phyloP scores from a whole-genome alignment of 768 basidiomycete genomes.

The Pisolithus albus region DNA sequence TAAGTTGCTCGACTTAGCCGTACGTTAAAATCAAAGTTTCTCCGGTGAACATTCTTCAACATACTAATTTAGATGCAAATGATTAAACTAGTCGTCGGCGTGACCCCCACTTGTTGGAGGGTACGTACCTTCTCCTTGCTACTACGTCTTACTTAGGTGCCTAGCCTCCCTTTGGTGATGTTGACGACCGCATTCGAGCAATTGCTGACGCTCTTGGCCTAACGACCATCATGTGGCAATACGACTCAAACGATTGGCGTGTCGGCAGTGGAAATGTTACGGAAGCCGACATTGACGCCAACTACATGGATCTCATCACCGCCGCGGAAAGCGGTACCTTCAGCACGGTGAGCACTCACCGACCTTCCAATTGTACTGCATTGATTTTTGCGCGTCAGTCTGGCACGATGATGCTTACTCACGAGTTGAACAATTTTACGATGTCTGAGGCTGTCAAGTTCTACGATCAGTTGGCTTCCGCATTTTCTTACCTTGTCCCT shows the following conservation, averaged over 20 bases:
- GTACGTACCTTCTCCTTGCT: constrained; percentile 24
- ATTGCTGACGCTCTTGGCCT: constrained; percentile 64
- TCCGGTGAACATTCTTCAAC: neutral
- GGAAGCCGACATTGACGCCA: constrained; percentile 39
- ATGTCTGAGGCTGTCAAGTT: constrained; percentile 55
- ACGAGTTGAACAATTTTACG: constrained; percentile 55
- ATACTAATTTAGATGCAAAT: constrained; percentile 34
- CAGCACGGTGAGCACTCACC: constrained; percentile 23
- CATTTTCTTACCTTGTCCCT: constrained; percentile 47
- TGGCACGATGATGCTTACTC: constrained; percentile 50
- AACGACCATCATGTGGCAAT: constrained; percentile 67
- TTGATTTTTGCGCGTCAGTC: constrained; percentile 19
- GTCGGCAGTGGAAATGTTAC: constrained; percentile 42
- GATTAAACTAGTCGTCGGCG: constrained; percentile 47
- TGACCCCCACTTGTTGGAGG: constrained; percentile 58
- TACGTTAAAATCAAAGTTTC: constrained; percentile 8
- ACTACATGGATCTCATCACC: constrained; percentile 49
- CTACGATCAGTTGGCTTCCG: constrained; percentile 37
- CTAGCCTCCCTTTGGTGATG: constrained; percentile 59
- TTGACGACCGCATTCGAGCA: constrained; percentile 70
- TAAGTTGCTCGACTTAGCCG: constrained; percentile 12
- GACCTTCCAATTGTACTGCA: neutral
- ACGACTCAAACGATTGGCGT: constrained; percentile 70
- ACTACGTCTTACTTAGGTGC: neutral
- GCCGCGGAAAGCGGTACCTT: constrained; percentile 40